Evolutionary conservation across 495 filamentous ascomycete species (phyloP).

Genomic region (Hypomontagnella submonticulosa): DNA sequence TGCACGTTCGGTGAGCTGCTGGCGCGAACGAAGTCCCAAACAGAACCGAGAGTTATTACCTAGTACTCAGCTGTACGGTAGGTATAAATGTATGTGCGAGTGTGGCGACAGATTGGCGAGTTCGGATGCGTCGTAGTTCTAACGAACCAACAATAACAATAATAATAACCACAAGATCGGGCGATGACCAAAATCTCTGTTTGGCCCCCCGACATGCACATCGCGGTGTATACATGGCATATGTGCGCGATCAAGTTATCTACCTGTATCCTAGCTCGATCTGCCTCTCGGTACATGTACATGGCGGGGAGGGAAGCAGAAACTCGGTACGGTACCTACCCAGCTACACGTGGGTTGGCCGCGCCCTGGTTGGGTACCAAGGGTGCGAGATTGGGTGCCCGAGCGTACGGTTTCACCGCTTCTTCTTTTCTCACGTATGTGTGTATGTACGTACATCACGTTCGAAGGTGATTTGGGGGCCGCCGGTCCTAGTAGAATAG

Average conservation of each 20-base stretch:
- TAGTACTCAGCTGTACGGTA: too few relatives aligned
- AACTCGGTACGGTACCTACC: constrained; percentile 5
- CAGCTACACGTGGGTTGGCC: constrained; percentile 28
- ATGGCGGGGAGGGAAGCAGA: constrained; percentile 3
- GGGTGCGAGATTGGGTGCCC: constrained; percentile 19
- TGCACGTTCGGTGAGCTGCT: too few relatives aligned
- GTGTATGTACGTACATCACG: neutral
- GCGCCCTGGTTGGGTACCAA: constrained; percentile 35
- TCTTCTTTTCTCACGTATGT: constrained; percentile 1
- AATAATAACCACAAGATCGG: too few relatives aligned
- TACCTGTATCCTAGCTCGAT: constrained; percentile 32
- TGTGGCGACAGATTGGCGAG: too few relatives aligned
- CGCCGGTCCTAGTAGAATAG: neutral
- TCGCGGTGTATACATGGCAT: neutral
- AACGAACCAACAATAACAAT: too few relatives aligned
- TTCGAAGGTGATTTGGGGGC: constrained; percentile 17
- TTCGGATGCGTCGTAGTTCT: too few relatives aligned
- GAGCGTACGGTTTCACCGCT: constrained; percentile 34
- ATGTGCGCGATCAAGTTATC: constrained; percentile 8
- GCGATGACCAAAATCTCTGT: neutral
- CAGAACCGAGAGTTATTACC: too few relatives aligned
- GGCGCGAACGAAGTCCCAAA: too few relatives aligned
- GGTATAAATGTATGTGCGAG: too few relatives aligned
- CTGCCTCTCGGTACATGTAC: constrained; percentile 11
- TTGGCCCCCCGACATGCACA: neutral